phyloP scores from a whole-genome alignment of 1,284 basidiomycete genomes.

The Ganoderma multipileum region DNA sequence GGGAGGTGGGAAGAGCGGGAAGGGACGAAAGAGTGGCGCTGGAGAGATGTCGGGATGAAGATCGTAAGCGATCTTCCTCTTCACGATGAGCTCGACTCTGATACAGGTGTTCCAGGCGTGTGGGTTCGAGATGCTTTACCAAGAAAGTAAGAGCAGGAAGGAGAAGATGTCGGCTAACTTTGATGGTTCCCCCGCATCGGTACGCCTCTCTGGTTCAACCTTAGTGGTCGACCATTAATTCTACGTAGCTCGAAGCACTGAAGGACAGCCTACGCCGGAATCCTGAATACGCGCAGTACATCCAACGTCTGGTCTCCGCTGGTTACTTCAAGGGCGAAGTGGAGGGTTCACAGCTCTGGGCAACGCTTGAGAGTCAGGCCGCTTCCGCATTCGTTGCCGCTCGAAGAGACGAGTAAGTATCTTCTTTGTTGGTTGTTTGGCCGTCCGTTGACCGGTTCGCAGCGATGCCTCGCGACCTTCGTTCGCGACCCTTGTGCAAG shows the following conservation, averaged over 20 bases:
- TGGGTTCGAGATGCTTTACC: constrained; percentile 94
- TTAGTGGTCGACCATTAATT: constrained; percentile 6
- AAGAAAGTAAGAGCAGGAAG: constrained; percentile 71
- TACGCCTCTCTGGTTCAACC: constrained; percentile 40
- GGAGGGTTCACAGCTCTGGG: constrained; percentile 81
- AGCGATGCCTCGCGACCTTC: constrained; percentile 70
- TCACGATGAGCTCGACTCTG: neutral
- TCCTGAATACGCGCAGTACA: constrained; percentile 71
- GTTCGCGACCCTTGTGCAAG: constrained; percentile 76
- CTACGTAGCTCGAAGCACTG: constrained; percentile 58
- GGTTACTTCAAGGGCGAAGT: constrained; percentile 82
- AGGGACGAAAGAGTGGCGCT: constrained; percentile 69
- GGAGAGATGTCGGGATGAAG: constrained; percentile 91
- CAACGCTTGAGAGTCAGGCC: constrained; percentile 74
- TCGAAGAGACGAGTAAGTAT: constrained; percentile 64
- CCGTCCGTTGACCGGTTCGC: constrained; percentile 9
- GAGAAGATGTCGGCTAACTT: constrained; percentile 44
- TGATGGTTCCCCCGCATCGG: constrained; percentile 53
- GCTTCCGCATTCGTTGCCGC: constrained; percentile 69
- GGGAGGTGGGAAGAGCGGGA: constrained; percentile 75
- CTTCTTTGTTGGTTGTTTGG: neutral
- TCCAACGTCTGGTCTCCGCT: constrained; percentile 64
- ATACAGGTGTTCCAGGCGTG: constrained; percentile 63
- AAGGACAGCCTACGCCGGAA: constrained; percentile 72
- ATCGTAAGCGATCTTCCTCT: constrained; percentile 57